phyloP scores from a whole-genome alignment of 148 eudicot genomes.

The Vaccinium darrowii region DNA sequence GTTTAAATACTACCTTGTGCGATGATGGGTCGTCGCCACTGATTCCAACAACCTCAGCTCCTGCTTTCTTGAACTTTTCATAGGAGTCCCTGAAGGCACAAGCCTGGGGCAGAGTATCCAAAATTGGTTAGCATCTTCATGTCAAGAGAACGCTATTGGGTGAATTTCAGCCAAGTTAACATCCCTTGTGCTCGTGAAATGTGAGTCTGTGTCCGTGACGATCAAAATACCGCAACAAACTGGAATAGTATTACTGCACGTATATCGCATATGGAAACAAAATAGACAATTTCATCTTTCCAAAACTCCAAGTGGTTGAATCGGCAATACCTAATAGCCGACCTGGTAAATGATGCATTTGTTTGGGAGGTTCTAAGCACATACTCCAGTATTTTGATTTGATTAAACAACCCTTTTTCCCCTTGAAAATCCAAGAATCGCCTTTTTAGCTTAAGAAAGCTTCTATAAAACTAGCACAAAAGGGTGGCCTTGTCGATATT shows the following conservation, averaged over 20 bases:
- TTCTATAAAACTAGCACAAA: neutral
- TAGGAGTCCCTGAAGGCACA: slow-evolving; percentile 99
- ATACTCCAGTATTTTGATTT: neutral
- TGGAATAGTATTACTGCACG: neutral
- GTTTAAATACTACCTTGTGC: slow-evolving; percentile 65
- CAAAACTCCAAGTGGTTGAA: neutral
- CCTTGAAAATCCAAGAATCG: neutral
- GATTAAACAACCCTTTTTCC: neutral
- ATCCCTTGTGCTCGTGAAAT: neutral
- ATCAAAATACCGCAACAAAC: neutral
- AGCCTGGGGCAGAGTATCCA: slow-evolving; percentile 47
- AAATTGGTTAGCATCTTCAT: neutral
- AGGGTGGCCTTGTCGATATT: neutral
- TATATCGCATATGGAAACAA: neutral
- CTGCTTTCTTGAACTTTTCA: slow-evolving; percentile 98
- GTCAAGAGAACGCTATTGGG: neutral
- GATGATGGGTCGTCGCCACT: slow-evolving; percentile 84
- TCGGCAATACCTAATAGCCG: neutral
- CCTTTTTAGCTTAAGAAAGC: neutral
- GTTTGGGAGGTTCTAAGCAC: neutral
- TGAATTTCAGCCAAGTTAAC: no score
- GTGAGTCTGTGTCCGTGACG: no score
- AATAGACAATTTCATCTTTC: neutral
- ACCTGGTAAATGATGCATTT: neutral
- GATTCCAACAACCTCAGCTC: slow-evolving; percentile 92